Conservation (phyloP, 495 filamentous ascomycete species). For the Talaromyces adpressus region DNA sequence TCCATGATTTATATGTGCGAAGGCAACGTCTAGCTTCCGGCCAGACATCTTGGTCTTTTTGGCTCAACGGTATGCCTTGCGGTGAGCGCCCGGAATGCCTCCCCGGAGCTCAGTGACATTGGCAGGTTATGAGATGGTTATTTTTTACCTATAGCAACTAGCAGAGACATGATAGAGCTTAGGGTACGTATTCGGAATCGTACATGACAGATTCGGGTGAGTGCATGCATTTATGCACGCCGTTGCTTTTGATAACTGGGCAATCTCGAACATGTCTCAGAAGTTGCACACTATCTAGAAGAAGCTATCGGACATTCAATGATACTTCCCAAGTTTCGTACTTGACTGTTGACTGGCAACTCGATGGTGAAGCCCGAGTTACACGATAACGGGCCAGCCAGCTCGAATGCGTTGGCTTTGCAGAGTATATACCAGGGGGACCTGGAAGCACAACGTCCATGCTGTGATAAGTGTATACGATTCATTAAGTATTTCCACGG, state of each 20-base stretch:
- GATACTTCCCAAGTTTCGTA: background rate
- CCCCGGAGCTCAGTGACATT: no score
- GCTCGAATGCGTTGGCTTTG: background rate
- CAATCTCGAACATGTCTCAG: background rate
- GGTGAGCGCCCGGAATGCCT: no score
- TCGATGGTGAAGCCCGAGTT: background rate
- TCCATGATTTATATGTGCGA: no score
- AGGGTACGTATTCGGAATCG: background rate
- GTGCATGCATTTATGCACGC: background rate
- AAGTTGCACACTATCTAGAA: background rate
- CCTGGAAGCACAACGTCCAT: background rate
- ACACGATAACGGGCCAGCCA: background rate
- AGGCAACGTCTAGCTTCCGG: no score
- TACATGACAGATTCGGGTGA: background rate
- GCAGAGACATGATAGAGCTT: background rate
- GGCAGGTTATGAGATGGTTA: no score
- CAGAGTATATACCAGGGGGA: background rate
- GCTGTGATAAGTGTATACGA: background rate
- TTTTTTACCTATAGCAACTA: no score
- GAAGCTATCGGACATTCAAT: background rate
- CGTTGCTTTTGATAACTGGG: background rate
- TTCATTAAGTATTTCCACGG: background rate
- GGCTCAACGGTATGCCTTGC: no score
- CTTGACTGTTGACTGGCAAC: background rate
- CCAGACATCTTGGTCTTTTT: no score